A percentile compares a stretch with the other conserved stretches of the same genome.
Evolutionary conservation across 108 stramenopile species (phyloP).

Genomic region (Cyclotella kingstonii): DNA sequence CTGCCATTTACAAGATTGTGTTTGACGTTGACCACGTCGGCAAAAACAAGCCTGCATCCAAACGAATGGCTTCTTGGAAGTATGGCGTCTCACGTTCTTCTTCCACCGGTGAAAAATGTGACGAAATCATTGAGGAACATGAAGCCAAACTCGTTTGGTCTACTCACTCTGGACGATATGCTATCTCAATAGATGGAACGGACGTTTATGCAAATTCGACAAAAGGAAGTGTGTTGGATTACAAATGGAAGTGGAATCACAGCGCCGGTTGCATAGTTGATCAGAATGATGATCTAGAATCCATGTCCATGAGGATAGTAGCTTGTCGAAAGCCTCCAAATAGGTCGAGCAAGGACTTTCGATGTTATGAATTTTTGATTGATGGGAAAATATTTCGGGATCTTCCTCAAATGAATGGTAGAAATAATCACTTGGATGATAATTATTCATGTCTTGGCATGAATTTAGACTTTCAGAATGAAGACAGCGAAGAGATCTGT

Average conservation of each 20-base stretch:
- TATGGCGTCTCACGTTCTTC: conserved; percentile 22
- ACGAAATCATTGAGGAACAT: conserved; percentile 9
- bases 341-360: conserved; percentile 30
- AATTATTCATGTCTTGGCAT: not conserved
- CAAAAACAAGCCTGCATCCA: conserved; percentile 34
- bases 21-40: conserved; percentile 38
- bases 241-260: conserved; percentile 36
- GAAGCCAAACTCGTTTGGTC: conserved; percentile 34
- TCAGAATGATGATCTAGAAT: not conserved
- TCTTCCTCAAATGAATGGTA: conserved; percentile 1
- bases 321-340: conserved; percentile 40
- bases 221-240: conserved; percentile 34
- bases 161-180: conserved; percentile 33
- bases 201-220: conserved; percentile 15
- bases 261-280: conserved; percentile 9
- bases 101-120: not conserved
- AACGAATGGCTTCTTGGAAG: conserved; percentile 27
- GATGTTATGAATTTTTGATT: conserved; percentile 42
- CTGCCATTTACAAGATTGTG: conserved; percentile 25
- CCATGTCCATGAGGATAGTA: conserved; percentile 19
- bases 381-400: conserved; percentile 27
- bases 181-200: conserved; percentile 24
- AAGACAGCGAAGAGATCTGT: conserved; percentile 2
- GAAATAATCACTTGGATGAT: not conserved
- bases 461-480: conserved; percentile 22